Evolutionary conservation across 345 rosid genomes (phyloP), one percentile per base, ranked within the genome.

Genomic region (Eucalyptus globulus): DNA sequence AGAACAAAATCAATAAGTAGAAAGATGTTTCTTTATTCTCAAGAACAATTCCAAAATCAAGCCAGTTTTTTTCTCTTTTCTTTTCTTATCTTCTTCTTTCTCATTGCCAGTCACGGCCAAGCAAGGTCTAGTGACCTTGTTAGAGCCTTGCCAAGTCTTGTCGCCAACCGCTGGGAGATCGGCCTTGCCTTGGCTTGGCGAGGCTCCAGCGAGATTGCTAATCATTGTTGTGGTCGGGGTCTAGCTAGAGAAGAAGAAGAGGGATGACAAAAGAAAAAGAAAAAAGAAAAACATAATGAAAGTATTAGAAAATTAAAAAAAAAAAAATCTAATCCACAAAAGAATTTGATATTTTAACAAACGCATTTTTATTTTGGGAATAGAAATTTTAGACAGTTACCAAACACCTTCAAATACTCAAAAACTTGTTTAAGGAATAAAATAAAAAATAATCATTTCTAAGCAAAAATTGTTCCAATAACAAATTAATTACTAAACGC

Each of bases 371-470:
- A 8, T 53, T 53, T 2, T 2, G 0, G 0, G 0, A 53, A 53
- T 53, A 53, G 0, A 19, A 19, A 53, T 8, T 53, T 53, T 19
- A 4, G 24, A 53, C 0, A 8, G 1, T 53, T 19, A 53, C 11
- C 1, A 8, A 53, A 53, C 11, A 0, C 5, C 0, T 19, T 53
- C 0, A 53, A 8, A 53, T 19, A 0, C 0, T 19, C 0, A 53
- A 0, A 53, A 53, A 53, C 24, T 8, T 2, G 0, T 53, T 53
- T 21, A 53, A 1, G 26, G 4, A 53, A 53, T 53, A 53, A 53
- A 53, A 53, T 53, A 19, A 53, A 21, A 53, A 53, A 3, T 1
- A 53, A 19, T 53, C 26, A 53, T 19, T 21, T 53, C 0, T 21
- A 53, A 19, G 5, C 1, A 53, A 19, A 53, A 53, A 19, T 53